These are phyloP conservation scores for Suhomyces taliae DNA, from an alignment of 1,139 yeast species.

Conservation along the genomic window DNA sequence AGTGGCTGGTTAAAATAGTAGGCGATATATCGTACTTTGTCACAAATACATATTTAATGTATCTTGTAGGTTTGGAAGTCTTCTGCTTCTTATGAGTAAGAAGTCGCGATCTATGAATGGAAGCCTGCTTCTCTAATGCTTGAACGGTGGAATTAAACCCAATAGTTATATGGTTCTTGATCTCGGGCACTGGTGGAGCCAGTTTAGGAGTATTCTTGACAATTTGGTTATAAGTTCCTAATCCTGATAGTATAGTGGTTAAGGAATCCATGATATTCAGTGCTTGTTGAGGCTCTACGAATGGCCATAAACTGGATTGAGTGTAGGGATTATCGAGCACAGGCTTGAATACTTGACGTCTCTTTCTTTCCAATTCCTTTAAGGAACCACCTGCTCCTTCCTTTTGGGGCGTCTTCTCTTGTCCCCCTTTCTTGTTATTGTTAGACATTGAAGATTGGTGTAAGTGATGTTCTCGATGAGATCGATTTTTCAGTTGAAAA, in stretches of 20 bases:
- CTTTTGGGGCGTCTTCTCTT: not conserved
- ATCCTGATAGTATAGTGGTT: constrained; percentile 33
- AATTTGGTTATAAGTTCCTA: constrained; percentile 35
- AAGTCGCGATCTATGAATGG: constrained; percentile 14
- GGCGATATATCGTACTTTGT: constrained; percentile 56
- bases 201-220: constrained; percentile 10
- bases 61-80: constrained; percentile 2
- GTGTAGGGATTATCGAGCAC: constrained; percentile 62
- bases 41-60: constrained; percentile 49
- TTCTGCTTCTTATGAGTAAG: constrained; percentile 10
- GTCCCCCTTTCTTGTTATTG: not conserved
- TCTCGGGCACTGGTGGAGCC: constrained; percentile 25
- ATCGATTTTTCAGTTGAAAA: not conserved
- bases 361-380: constrained; percentile 44
- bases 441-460: not conserved
- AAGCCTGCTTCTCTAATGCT: constrained; percentile 50
- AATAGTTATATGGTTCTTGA: constrained; percentile 27
- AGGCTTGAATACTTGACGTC: constrained; percentile 58
- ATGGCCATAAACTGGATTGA: constrained; percentile 52
- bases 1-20: constrained; percentile 45
- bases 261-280: constrained; percentile 42
- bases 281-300: constrained; percentile 39
- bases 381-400: constrained; percentile 21
- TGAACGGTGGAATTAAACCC: constrained; percentile 61
- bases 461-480: not conserved